Evolutionary conservation across 2,329 filamentous ascomycete species (phyloP).

Genomic region (Apiospora hydei): DNA sequence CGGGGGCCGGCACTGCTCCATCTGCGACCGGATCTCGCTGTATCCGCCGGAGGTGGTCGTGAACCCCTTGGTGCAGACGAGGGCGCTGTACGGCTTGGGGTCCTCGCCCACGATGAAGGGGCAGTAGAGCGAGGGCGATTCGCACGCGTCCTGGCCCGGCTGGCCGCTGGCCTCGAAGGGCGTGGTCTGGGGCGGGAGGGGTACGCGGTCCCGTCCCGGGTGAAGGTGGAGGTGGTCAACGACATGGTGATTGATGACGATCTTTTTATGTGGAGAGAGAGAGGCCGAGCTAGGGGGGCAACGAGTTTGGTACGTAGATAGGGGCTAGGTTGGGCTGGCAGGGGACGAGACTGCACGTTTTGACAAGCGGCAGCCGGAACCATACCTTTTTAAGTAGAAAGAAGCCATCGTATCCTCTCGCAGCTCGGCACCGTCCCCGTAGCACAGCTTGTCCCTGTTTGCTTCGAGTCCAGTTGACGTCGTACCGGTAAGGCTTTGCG

Average conservation of each 20-base stretch:
- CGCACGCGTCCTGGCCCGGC: not conserved
- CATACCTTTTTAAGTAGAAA: not conserved
- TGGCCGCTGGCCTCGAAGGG: not conserved
- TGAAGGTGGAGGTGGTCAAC: conserved; percentile 3
- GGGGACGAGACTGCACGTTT: no score
- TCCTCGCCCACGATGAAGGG: not conserved
- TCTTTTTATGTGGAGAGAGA: no score
- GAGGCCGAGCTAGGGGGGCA: not conserved
- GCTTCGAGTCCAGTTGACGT: not conserved
- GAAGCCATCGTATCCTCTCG: not conserved
- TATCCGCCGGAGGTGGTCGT: not conserved
- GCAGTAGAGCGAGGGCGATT: conserved; percentile 17
- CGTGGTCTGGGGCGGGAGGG: conserved; percentile 24
- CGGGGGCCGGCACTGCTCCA: conserved; percentile 1
- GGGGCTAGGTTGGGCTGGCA: not conserved
- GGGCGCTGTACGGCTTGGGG: not conserved
- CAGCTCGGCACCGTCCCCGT: not conserved
- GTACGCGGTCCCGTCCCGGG: conserved; percentile 7
- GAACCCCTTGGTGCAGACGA: conserved; percentile 15
- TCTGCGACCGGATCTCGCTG: not conserved
- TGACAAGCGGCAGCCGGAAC: not conserved
- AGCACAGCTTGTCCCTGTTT: not conserved
- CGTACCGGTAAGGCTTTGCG: conserved; percentile 17
- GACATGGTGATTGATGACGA: not conserved
- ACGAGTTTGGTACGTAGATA: not conserved